phyloP scores from a whole-genome alignment of 2,329 filamentous ascomycete species.

The Penicillium glabrum region DNA sequence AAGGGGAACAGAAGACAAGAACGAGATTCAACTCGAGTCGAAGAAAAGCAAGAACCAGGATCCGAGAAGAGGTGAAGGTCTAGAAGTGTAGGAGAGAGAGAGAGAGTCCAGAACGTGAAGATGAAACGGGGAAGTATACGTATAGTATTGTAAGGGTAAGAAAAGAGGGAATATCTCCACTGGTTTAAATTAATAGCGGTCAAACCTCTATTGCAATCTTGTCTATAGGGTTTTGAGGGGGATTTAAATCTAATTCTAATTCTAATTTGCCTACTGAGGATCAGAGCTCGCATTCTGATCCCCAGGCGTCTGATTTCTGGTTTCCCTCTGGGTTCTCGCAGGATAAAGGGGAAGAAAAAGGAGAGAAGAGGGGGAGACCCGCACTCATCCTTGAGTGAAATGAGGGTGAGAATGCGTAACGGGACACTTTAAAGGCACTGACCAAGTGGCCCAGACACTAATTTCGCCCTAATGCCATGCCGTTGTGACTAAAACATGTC shows the following conservation, averaged over 20 bases:
- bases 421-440: constrained; percentile 19
- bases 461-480: constrained; percentile 18
- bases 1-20: background rate
- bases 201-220: background rate
- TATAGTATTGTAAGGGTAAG: background rate
- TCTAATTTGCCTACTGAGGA: background rate
- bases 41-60: background rate
- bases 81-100: background rate
- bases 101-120: constrained; percentile 1
- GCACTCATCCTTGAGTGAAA: constrained; percentile 24
- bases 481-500: constrained; percentile 23
- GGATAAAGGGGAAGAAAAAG: background rate
- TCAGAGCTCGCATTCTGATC: too few species aligned
- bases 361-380: constrained; percentile 11
- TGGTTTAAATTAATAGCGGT: background rate
- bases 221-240: background rate
- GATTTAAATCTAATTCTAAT: background rate
- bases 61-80: too few species aligned
- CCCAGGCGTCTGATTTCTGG: too few species aligned
- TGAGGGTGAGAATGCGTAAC: constrained; percentile 18
- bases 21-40: background rate
- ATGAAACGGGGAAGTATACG: background rate
- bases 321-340: too few species aligned
- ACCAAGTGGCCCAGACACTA: constrained; percentile 22
- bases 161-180: background rate